Evolutionary conservation across 352 stramenopile species (phyloP).

Genomic region (Peronosclerospora sorghi): DNA sequence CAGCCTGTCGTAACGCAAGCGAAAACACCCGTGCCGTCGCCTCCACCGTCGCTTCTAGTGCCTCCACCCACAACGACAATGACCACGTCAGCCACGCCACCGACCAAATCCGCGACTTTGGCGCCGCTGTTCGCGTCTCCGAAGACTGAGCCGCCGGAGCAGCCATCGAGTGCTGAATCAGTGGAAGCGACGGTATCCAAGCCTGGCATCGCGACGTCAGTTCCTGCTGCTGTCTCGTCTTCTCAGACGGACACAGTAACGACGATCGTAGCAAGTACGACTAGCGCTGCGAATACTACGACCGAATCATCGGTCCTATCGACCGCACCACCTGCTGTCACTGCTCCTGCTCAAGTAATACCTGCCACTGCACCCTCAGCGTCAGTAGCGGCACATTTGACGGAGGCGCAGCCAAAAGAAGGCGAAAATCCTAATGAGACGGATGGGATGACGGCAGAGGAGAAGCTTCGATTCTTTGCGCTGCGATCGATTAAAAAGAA

Average conservation of each 20-base stretch:
- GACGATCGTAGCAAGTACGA: slow-evolving; percentile 11
- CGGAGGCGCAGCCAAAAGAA: slow-evolving; percentile 7
- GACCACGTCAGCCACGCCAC: slow-evolving; percentile 3
- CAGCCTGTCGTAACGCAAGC: slow-evolving; percentile 7
- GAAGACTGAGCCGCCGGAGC: slow-evolving; percentile 9
- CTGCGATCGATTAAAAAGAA: slow-evolving; percentile 66
- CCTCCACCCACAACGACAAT: slow-evolving; percentile 5
- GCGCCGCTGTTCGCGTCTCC: slow-evolving; percentile 9
- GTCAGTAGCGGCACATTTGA: slow-evolving; percentile 5
- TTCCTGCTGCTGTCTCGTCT: slow-evolving; percentile 5
- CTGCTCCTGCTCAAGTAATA: slow-evolving; percentile 6
- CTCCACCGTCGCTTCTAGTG: slow-evolving; percentile 6
- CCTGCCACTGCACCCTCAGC: slow-evolving; percentile 3
- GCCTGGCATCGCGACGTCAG: too few relatives aligned
- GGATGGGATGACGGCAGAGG: slow-evolving; percentile 32
- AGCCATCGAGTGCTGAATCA: slow-evolving; percentile 1
- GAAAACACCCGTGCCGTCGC: slow-evolving; percentile 12
- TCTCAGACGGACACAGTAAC: slow-evolving; percentile 6
- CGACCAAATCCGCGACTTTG: slow-evolving; percentile 1
- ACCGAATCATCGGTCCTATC: slow-evolving; percentile 2
- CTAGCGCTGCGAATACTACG: slow-evolving; percentile 3
- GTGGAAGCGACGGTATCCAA: slow-evolving; percentile 10
- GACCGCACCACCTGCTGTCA: slow-evolving; percentile 8
- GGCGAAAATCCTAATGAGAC: slow-evolving; percentile 3
- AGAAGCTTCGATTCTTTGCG: slow-evolving; percentile 52